Evolutionary conservation across 495 filamentous ascomycete species (phyloP).

Genomic region (Articulospora tetracladia): DNA sequence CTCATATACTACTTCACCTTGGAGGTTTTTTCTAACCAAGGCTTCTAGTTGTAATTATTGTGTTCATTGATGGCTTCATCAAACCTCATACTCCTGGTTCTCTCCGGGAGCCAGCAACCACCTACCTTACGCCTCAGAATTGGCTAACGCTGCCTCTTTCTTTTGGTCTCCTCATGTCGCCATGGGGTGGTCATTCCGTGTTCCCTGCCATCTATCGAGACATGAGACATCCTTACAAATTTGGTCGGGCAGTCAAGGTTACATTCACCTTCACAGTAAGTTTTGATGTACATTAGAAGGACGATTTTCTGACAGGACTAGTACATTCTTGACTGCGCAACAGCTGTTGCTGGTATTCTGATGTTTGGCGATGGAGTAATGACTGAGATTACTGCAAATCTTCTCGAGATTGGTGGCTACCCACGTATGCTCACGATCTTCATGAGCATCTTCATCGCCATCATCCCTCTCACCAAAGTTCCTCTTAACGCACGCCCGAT

Average conservation of each 20-base stretch:
- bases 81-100: constrained; percentile 81
- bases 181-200: constrained; percentile 93
- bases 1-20: neutral
- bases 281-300: neutral
- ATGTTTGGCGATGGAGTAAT: constrained; percentile 89
- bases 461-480: constrained; percentile 93
- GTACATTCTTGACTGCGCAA: constrained; percentile 74
- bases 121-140: constrained; percentile 73
- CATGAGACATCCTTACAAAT: constrained; percentile 93
- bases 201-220: constrained; percentile 98
- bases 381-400: constrained; percentile 88
- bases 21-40: neutral
- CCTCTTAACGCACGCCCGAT: constrained; percentile 90
- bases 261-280: constrained; percentile 88
- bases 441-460: constrained; percentile 80
- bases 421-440: constrained; percentile 69
- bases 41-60: constrained; percentile 67
- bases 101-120: constrained; percentile 74
- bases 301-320: constrained; percentile 26
- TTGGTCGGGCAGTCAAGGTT: constrained; percentile 66
- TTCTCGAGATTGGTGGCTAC: constrained; percentile 69
- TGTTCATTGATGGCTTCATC: constrained; percentile 80
- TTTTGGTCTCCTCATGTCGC: constrained; percentile 94
- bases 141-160: constrained; percentile 90
- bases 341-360: constrained; percentile 77